Evolutionary conservation across 768 basidiomycete genomes (phyloP).

Genomic region (Psilocybe azurescens): DNA sequence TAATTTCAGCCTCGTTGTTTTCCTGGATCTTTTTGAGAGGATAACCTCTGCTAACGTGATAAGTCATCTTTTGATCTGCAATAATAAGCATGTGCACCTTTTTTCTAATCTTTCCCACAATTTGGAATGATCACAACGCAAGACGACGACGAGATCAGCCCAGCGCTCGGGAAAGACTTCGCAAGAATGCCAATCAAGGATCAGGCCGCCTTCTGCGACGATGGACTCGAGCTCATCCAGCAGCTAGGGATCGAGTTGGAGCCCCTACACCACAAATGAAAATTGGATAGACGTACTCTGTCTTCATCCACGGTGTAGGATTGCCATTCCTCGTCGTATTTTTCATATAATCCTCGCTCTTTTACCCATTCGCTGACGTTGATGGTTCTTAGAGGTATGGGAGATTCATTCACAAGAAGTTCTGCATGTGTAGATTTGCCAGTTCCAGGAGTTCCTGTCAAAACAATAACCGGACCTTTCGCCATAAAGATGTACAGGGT

Average conservation of each 20-base stretch:
- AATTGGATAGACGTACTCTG: slow-evolving; percentile 60
- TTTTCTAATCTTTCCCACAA: slow-evolving; percentile 93
- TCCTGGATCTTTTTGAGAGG: slow-evolving; percentile 94
- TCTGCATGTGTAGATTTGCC: slow-evolving; percentile 95
- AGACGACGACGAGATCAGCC: slow-evolving; percentile 93
- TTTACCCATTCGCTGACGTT: slow-evolving; percentile 93
- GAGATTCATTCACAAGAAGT: slow-evolving; percentile 76
- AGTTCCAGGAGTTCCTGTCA: slow-evolving; percentile 94
- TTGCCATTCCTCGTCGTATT: slow-evolving; percentile 95
- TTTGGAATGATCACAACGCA: slow-evolving; percentile 85
- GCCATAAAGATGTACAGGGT: slow-evolving; percentile 14
- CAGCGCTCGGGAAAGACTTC: slow-evolving; percentile 95
- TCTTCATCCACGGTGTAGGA: slow-evolving; percentile 95
- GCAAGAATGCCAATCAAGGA: slow-evolving; percentile 96
- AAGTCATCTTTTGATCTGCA: slow-evolving; percentile 5
- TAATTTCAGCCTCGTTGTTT: slow-evolving; percentile 98
- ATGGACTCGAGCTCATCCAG: slow-evolving; percentile 87
- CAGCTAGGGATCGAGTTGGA: slow-evolving; percentile 51
- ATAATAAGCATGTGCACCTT: slow-evolving; percentile 54
- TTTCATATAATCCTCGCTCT: slow-evolving; percentile 77
- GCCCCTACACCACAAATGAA: not conserved
- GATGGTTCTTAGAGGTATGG: slow-evolving; percentile 75
- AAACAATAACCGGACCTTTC: slow-evolving; percentile 70
- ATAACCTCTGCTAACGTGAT: slow-evolving; percentile 64
- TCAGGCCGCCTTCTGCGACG: slow-evolving; percentile 71